Base-by-base conservation (phyloP, 2,329 filamentous ascomycete genomes). In the Penicillium sp. region DNA sequence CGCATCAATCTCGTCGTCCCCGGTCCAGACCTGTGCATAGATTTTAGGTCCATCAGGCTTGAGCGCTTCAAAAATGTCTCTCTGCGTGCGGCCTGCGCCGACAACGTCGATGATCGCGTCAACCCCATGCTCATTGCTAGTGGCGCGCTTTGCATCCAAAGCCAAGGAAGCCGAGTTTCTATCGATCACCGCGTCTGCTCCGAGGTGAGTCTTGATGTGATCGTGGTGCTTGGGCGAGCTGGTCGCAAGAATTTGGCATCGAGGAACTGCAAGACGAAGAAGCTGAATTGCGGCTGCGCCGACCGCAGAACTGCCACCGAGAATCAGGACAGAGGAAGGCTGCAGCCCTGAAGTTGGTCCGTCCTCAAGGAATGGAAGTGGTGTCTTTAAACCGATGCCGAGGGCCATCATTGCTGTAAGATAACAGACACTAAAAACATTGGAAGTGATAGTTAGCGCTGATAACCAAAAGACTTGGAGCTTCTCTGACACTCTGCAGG, bases 101-200 rank as follows among this genome's bases (percentile, higher is more conserved):
- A 77, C 73, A 2, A 68, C 64, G 56, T 77, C 75, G 18, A 77
- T 39, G 31, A 77, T 72, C 3, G 69, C 70, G 50, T 77, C 75
- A 6, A 75, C 72, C 0, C 75, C 59, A 22, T 39, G 35, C 22
- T 14, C 50, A 9, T 19, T 31, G 9, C 24, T 33, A 13, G 52
- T 59, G 18, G 33, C 19, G 19, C 39, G 49, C 18, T 59, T 61
- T 6, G 49, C 49, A 13, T 56, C 27, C n/a, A 4, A n/a, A 5
- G 49, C 5, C 14, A 61, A 37, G 1, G 59, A 50, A 5, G 22
- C 14, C 19, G 56, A 59, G 4, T 27, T 33, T 40, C 59, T 40
- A 22, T 55, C 51, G 18, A 61, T 39, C 5, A 24, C 47, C 7
- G 6, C 11, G 31, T 61, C 52, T 19, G 37, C 59, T 3, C 47